These are phyloP conservation scores for Skeletonema menzelii DNA, from an alignment of 108 stramenopile species.

Conservation along the genomic window DNA sequence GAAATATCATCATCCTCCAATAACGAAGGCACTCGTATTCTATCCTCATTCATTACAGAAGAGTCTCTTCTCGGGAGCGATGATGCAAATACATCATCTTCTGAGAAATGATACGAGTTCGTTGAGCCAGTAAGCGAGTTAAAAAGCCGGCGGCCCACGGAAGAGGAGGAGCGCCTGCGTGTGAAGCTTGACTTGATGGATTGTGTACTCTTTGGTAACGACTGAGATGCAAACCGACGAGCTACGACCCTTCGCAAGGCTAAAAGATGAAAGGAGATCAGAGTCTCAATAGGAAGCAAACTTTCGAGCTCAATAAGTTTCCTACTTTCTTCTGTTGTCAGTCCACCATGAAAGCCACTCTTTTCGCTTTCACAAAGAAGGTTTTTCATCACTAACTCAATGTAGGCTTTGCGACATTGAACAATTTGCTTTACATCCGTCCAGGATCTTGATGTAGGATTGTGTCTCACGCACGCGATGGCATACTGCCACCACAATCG, in stretches of 20 bases:
- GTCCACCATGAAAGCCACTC: constrained; percentile 70
- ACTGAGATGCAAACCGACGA: not conserved
- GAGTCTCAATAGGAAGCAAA: constrained; percentile 73
- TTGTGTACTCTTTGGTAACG: not conserved
- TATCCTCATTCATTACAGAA: not conserved
- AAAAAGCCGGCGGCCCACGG: constrained; percentile 21
- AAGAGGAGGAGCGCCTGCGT: constrained; percentile 2
- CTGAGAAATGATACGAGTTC: constrained; percentile 9
- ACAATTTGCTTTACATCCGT: constrained; percentile 63
- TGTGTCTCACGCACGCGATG: constrained; percentile 64
- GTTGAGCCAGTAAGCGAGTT: constrained; percentile 20
- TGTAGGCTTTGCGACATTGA: constrained; percentile 54
- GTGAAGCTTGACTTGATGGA: not conserved
- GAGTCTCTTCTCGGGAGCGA: not conserved
- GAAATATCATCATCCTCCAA: not conserved
- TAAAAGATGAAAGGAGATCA: constrained; percentile 74
- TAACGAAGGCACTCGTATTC: not conserved
- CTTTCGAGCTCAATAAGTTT: constrained; percentile 63
- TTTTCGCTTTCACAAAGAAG: constrained; percentile 28
- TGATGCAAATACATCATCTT: not conserved
- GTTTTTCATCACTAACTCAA: constrained; percentile 69
- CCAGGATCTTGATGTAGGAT: constrained; percentile 77
- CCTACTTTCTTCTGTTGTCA: constrained; percentile 59
- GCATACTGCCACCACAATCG: constrained; percentile 81
- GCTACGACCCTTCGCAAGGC: constrained; percentile 61